Base-by-base conservation (phyloP, 306 rosid genomes). In the Comarum palustre region DNA sequence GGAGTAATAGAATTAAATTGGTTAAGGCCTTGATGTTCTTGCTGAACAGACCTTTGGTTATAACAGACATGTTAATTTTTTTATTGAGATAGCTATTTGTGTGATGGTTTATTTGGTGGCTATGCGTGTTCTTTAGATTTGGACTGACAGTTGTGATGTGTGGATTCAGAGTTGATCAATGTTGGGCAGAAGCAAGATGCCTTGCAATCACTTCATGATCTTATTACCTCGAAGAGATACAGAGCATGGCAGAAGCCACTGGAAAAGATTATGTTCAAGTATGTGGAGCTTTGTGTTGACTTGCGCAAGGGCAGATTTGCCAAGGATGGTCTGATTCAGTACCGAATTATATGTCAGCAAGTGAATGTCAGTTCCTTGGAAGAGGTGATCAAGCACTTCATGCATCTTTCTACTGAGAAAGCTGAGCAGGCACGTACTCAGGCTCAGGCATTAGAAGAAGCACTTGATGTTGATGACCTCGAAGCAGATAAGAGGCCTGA, bases 141-240 rank as follows among this genome's bases (percentile, higher is more conserved):
- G 39, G 66, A 36, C 22, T 69, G 62, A 63, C 32, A 3, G 16
- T 25, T 65, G 3, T 69, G 20, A 36, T 59, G 29, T 68, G 45
- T 71, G 52, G 45, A 15, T 55, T 54, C 96, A 95, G 99, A 95
- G 67, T 80, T 95, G 71, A 91, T 95, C 64, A 88, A 88, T 79
- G 96, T 95, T 4, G 99, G 99, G 68, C 99, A 95, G 86, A 95
- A 90, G 85, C 97, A 91, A 76, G 96, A 90, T 74, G 99, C 99
- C 1, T 69, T 95, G 82, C 96, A 95, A 79, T 86, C 96, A 0
- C 97, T 95, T 34, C 99, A 95, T 22, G 89, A 86, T 68, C 97
- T 95, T 2, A 91, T 95, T n/a, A 88, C 99, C 13, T 92, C 99
- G 0, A 95, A 90, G 82, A 86, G 88, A 75, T 87, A 95, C 61